These are phyloP conservation scores for Fusarium robinianum DNA, from an alignment of 2,329 filamentous ascomycete genomes.

Conservation along the genomic window DNA sequence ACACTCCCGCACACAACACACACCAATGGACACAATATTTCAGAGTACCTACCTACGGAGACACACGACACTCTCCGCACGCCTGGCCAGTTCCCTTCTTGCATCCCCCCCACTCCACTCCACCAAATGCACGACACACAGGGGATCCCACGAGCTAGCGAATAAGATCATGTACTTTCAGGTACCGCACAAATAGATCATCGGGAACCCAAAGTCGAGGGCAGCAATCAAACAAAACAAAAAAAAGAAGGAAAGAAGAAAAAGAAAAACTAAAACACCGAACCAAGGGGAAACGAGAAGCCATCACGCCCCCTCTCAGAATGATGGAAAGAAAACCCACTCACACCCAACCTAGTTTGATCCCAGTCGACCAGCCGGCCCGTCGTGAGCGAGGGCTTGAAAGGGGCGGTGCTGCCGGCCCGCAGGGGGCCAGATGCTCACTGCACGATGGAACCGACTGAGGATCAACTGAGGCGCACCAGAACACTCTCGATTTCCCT, in stretches of 20 bases:
- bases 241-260: conserved; percentile 6
- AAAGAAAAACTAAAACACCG: conserved; percentile 7
- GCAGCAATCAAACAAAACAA: conserved; percentile 3
- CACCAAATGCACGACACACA: conserved; percentile 35
- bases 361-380: too few species aligned
- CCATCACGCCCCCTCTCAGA: too few species aligned
- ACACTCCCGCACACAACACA: too few species aligned
- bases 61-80: conserved; percentile 2
- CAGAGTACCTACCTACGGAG: conserved; percentile 1
- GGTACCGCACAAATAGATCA: conserved; percentile 23
- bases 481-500: too few species aligned
- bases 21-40: too few species aligned
- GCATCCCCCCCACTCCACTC: conserved; percentile 20
- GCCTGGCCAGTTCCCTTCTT: conserved; percentile 21
- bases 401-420: too few species aligned
- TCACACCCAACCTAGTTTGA: not conserved
- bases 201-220: conserved; percentile 8
- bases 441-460: too few species aligned
- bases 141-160: conserved; percentile 28
- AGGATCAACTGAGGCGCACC: too few species aligned
- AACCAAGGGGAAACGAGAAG: conserved; percentile 1
- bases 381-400: too few species aligned
- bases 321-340: not conserved
- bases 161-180: conserved; percentile 30
- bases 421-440: too few species aligned